Percentiles rank a stretch among this genome's conserved stretches.
These are phyloP conservation scores for Epichloe brachyelytri DNA, from an alignment of 2,329 filamentous ascomycete genomes.

Conservation along the genomic window DNA sequence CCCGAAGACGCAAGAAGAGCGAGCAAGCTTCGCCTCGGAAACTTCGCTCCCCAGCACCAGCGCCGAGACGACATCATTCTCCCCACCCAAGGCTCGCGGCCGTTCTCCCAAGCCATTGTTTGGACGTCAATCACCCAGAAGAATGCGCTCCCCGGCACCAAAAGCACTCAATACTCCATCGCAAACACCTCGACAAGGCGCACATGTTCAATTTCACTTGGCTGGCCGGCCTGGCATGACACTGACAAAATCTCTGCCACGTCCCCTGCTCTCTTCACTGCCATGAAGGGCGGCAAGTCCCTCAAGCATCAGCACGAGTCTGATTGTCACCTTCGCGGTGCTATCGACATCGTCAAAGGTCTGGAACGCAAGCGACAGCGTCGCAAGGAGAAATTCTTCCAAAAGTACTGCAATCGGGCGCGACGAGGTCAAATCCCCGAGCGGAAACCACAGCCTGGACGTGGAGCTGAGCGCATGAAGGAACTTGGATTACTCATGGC, in stretches of 20 bases:
- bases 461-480: slow-evolving; percentile 81
- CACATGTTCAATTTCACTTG: slow-evolving; percentile 24
- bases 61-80: slow-evolving; percentile 18
- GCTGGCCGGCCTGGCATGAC: slow-evolving; percentile 52
- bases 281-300: slow-evolving; percentile 31
- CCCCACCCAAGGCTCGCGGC: slow-evolving; percentile 25
- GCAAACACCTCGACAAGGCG: slow-evolving; percentile 26
- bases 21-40: slow-evolving; percentile 30
- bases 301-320: slow-evolving; percentile 18
- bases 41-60: slow-evolving; percentile 31
- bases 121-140: slow-evolving; percentile 56
- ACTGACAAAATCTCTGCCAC: slow-evolving; percentile 77
- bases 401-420: slow-evolving; percentile 77
- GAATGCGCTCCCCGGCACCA: slow-evolving; percentile 58
- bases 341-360: slow-evolving; percentile 94
- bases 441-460: slow-evolving; percentile 63
- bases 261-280: slow-evolving; percentile 60
- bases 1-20: slow-evolving; percentile 37
- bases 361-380: slow-evolving; percentile 89
- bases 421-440: slow-evolving; percentile 51
- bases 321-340: slow-evolving; percentile 67
- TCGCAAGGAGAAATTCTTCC: slow-evolving; percentile 81
- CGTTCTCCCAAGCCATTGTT: slow-evolving; percentile 38
- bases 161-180: slow-evolving; percentile 21
- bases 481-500: slow-evolving; percentile 75